These are phyloP conservation scores for Garcia nutans DNA, from an alignment of 345 rosid genomes.

Conservation along the genomic window DNA sequence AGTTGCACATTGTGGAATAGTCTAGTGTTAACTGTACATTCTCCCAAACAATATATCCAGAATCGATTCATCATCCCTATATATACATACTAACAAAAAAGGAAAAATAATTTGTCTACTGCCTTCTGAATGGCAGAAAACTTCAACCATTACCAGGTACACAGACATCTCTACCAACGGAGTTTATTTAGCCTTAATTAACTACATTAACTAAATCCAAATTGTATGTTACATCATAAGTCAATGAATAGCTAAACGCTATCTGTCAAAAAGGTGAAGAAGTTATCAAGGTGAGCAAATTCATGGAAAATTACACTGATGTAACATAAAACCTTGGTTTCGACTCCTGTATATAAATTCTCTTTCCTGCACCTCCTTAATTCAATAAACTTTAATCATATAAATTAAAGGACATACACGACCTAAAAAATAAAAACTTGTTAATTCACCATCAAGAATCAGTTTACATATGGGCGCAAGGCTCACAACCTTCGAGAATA, in stretches of 20 bases:
- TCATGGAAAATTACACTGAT: neutral
- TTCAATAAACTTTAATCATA: neutral
- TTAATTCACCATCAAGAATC: neutral
- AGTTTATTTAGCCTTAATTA: too few relatives aligned
- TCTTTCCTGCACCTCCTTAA: neutral
- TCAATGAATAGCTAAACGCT: neutral
- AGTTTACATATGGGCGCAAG: neutral
- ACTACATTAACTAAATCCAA: too few relatives aligned
- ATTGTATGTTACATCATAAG: neutral
- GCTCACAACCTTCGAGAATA: neutral
- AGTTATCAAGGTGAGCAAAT: neutral
- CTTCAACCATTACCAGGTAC: too few relatives aligned
- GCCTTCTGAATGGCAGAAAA: too few relatives aligned
- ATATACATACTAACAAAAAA: too few relatives aligned
- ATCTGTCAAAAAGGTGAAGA: neutral
- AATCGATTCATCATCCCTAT: too few relatives aligned
- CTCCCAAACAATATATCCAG: too few relatives aligned
- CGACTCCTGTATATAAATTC: neutral
- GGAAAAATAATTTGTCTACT: too few relatives aligned
- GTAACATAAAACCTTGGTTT: neutral
- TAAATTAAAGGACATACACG: neutral
- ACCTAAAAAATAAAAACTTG: neutral
- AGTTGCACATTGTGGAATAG: too few relatives aligned
- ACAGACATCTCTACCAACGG: too few relatives aligned
- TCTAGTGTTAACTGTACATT: too few relatives aligned